Base-by-base conservation (phyloP, 345 rosid genomes). In the Pelargonium nanum region DNA sequence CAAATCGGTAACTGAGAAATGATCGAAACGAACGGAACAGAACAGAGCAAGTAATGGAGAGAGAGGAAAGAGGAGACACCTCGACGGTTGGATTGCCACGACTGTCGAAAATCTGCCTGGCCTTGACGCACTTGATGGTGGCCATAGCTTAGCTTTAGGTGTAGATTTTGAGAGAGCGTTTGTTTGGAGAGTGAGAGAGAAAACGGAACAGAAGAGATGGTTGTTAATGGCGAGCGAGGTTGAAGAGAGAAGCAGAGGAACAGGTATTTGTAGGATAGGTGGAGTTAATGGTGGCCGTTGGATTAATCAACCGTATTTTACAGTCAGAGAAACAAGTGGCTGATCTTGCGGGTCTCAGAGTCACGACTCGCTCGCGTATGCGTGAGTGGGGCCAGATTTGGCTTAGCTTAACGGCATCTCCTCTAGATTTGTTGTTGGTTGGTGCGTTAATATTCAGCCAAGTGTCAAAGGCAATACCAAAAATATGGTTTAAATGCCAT, bases 101-200 rank as follows among this genome's bases (percentile, higher is more conserved):
- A 73, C 85, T 86, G 70, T 86, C 92, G 76, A 79, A 86, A 77
- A 86, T 86, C 82, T 83, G 92, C 62, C 88, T 76, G 19, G 88
- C 83, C 65, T 80, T 78, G 61, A 86, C 66, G 52, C 10, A 58
- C 51, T 63, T 72, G 58, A 77, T 72, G 15, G 65, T 63, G 3
- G 57, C 79, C 81, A 80, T 80, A 19, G 59, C 53, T 5, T n/a
- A 8, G 1, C 30, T 19, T 22, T 51, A 13, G 1, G 9, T 0
- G n/a, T 69, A 59, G 61, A 40, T 30, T 6, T 21, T 25, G 12
- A 72, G 61, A 55, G 57, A 56, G 52, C 59, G 19, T 24, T 9
- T 48, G n/a, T 48, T 15, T 32, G 53, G 24, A 25, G 34, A n/a
- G 22, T 19, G 19, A 30, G 32, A 52, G 15, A 22, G 15, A 19